A percentile compares a stretch with the other conserved stretches of the same genome.
Conservation (phyloP, 2,329 filamentous ascomycete species). For the Neofusicoccum sp. region DNA sequence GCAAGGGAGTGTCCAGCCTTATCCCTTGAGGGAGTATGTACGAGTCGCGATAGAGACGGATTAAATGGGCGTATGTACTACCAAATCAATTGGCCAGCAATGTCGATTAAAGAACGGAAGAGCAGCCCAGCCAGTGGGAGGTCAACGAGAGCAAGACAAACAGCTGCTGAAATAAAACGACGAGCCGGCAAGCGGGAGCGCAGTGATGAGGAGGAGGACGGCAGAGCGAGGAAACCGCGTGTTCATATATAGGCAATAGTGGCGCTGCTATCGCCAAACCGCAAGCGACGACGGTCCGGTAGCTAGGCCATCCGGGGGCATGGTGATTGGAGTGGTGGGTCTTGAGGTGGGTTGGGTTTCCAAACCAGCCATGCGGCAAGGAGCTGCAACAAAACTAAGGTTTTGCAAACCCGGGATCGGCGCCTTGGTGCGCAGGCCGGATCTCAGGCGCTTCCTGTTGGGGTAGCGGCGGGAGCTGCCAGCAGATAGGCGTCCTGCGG, state of each 20-base stretch:
- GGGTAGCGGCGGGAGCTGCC: slow-evolving; percentile 10
- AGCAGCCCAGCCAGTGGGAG: slow-evolving; percentile 58
- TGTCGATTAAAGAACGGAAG: slow-evolving; percentile 54
- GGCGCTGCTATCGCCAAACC: slow-evolving; percentile 37
- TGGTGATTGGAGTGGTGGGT: slow-evolving; percentile 44
- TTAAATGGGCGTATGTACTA: slow-evolving; percentile 35
- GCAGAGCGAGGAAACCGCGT: not conserved
- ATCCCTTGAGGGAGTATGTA: slow-evolving; percentile 26
- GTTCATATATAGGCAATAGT: slow-evolving; percentile 17
- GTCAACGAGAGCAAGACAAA: slow-evolving; percentile 49
- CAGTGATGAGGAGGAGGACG: slow-evolving; percentile 26
- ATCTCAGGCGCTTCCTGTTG: slow-evolving; percentile 18
- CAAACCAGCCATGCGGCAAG: slow-evolving; percentile 41
- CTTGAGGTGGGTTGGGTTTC: slow-evolving; percentile 45
- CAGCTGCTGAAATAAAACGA: slow-evolving; percentile 41
- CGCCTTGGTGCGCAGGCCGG: slow-evolving; percentile 5
- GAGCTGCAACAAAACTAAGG: slow-evolving; percentile 22
- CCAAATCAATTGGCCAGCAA: slow-evolving; percentile 45
- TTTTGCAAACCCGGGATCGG: slow-evolving; percentile 23
- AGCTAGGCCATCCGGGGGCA: slow-evolving; percentile 26
- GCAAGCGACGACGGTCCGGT: slow-evolving; percentile 27
- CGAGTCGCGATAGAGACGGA: slow-evolving; percentile 42
- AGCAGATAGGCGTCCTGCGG: slow-evolving; percentile 8
- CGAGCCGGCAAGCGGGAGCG: slow-evolving; percentile 42
- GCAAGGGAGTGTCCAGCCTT: slow-evolving; percentile 16